A percentile compares a stretch with the other conserved stretches of the same genome.
phyloP scores from a whole-genome alignment of 352 stramenopile species.

The Globisporangium abappressorium region DNA sequence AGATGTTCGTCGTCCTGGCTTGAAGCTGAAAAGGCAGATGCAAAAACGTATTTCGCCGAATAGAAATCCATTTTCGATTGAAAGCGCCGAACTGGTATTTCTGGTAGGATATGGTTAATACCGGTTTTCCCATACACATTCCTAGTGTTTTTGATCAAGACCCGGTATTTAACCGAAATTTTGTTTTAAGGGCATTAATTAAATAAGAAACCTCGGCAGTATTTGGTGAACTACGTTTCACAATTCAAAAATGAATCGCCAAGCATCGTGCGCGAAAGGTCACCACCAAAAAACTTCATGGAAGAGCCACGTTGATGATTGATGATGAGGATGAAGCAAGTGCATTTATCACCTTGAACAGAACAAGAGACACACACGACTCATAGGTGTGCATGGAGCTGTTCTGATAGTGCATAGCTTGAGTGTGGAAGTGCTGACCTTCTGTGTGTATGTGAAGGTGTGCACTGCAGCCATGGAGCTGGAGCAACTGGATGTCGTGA shows the following conservation, averaged over 20 bases:
- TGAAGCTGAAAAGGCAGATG: background rate
- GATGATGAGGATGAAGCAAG: slow-evolving; percentile 1
- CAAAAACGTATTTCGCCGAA: background rate
- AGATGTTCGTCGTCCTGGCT: background rate
- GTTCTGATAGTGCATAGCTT: background rate
- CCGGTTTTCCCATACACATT: no score
- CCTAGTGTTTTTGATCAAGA: no score
- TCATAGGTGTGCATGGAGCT: background rate
- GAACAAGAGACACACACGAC: background rate
- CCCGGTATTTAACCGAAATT: no score
- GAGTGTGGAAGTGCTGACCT: background rate
- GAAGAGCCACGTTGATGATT: slow-evolving; percentile 4
- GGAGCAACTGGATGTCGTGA: slow-evolving; percentile 71
- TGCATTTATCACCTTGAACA: background rate
- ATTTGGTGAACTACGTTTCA: background rate
- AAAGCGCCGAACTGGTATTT: no score
- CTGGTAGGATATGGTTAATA: no score
- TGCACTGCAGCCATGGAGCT: slow-evolving; percentile 50
- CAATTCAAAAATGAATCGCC: slow-evolving; percentile 6
- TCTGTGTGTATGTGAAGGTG: background rate
- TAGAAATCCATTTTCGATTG: background rate
- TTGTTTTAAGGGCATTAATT: background rate
- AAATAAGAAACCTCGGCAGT: background rate
- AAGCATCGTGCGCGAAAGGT: background rate
- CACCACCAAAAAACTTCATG: background rate